phyloP scores from a whole-genome alignment of 148 eudicot genomes.

The Euryodendron excelsum region DNA sequence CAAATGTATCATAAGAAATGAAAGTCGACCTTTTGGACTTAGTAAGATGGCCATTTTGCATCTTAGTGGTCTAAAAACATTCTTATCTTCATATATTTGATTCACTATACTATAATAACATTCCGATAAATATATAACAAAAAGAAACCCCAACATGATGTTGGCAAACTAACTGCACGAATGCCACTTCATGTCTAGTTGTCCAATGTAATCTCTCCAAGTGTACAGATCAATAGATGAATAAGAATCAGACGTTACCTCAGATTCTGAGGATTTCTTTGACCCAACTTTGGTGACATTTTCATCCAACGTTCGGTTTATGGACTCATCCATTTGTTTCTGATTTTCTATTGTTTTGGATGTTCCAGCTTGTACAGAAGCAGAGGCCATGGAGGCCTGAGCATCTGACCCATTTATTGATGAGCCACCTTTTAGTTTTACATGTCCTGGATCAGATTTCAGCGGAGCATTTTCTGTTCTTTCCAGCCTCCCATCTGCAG shows the following conservation, averaged over 20 bases:
- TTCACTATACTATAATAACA: too few species aligned
- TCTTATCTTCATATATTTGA: background rate
- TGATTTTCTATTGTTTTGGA: slow-evolving; percentile 49
- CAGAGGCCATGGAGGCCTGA: slow-evolving; percentile 27
- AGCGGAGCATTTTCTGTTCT: slow-evolving; percentile 43
- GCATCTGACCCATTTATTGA: slow-evolving; percentile 47
- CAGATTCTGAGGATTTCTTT: slow-evolving; percentile 48
- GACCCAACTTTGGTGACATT: slow-evolving; percentile 36
- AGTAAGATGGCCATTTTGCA: too few species aligned
- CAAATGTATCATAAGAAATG: too few species aligned
- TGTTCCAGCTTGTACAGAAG: slow-evolving; percentile 30
- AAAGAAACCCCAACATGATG: too few species aligned
- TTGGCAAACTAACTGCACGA: too few species aligned
- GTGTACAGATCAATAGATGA: too few species aligned
- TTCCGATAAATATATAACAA: too few species aligned
- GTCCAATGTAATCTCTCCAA: too few species aligned
- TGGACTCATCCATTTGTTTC: slow-evolving; percentile 54
- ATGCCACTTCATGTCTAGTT: too few species aligned
- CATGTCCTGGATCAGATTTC: slow-evolving; percentile 37
- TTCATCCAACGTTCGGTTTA: slow-evolving; percentile 48
- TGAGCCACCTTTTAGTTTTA: slow-evolving; percentile 47
- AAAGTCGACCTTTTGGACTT: too few species aligned
- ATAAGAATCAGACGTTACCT: slow-evolving; percentile 46
- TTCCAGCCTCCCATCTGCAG: slow-evolving; percentile 57
- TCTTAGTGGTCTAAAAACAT: background rate